phyloP scores from a whole-genome alignment of 129 eudicot species.

The Centella asiatica region DNA sequence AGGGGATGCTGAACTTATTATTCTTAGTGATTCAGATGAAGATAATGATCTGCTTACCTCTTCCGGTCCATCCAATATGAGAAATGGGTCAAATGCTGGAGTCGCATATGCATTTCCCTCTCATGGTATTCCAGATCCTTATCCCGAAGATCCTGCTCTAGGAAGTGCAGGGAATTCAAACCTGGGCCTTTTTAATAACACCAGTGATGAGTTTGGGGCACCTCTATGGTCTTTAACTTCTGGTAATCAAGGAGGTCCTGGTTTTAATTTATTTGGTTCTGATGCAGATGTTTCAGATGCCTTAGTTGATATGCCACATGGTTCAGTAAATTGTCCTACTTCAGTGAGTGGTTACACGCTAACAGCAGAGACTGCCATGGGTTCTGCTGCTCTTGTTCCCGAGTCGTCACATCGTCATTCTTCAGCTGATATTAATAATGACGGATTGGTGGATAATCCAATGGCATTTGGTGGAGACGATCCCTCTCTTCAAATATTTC shows the following conservation, averaged over 20 bases:
- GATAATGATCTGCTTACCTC: conserved; percentile 44
- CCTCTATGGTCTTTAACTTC: conserved; percentile 67
- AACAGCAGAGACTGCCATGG: conserved; percentile 46
- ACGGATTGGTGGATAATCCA: conserved; percentile 73
- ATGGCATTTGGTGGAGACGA: conserved; percentile 69
- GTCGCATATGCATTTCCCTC: conserved; percentile 28
- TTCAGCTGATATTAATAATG: conserved; percentile 39
- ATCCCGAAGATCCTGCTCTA: conserved; percentile 39
- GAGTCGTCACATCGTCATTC: conserved; percentile 40
- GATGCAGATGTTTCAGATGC: conserved; percentile 47
- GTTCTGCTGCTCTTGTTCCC: conserved; percentile 40
- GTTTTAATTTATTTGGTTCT: conserved; percentile 68
- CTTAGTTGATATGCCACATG: conserved; percentile 38
- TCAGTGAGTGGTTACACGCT: conserved; percentile 48
- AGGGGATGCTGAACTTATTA: conserved; percentile 51
- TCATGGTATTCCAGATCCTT: conserved; percentile 42
- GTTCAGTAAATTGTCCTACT: conserved; percentile 24
- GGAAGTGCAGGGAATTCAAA: conserved; percentile 37
- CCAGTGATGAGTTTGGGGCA: conserved; percentile 60
- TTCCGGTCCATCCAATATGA: conserved; percentile 29
- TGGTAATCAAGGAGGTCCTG: conserved; percentile 47
- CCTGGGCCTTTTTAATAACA: conserved; percentile 44
- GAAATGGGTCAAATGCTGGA: conserved; percentile 16
- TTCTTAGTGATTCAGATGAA: conserved; percentile 90
- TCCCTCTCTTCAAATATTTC: conserved; percentile 86